These are phyloP conservation scores for Alternaria rosae DNA, from an alignment of 2,329 filamentous ascomycete species.

Conservation along the genomic window DNA sequence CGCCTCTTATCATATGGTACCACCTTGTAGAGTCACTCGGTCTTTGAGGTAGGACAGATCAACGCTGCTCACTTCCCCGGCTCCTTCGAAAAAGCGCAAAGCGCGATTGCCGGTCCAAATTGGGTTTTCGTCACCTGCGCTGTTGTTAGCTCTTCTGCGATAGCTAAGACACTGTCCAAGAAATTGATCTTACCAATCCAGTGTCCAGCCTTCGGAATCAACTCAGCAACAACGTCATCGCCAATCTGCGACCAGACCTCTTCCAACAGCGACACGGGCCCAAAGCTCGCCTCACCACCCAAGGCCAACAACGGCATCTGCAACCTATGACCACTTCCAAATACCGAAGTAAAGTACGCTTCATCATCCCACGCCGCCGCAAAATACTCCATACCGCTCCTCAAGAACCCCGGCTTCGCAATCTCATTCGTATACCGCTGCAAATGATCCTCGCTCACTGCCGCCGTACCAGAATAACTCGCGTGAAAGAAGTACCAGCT, in stretches of 20 bases:
- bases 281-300: background rate
- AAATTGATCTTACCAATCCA: background rate
- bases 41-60: background rate
- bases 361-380: background rate
- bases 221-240: background rate
- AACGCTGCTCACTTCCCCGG: background rate
- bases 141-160: background rate
- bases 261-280: background rate
- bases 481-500: slow-evolving; percentile 58
- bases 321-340: background rate
- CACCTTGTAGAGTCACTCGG: background rate
- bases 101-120: background rate
- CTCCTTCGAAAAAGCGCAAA: background rate
- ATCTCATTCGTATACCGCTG: slow-evolving; percentile 52
- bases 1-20: background rate
- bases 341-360: background rate
- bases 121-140: background rate
- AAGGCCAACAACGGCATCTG: background rate
- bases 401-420: slow-evolving; percentile 38
- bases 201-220: background rate
- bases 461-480: slow-evolving; percentile 51
- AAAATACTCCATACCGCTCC: slow-evolving; percentile 54
- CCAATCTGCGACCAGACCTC: background rate
- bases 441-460: slow-evolving; percentile 51
- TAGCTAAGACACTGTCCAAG: background rate